These are phyloP conservation scores for Chlamydomonas eustigma DNA, from an alignment of 139 green algal species.

Conservation along the genomic window DNA sequence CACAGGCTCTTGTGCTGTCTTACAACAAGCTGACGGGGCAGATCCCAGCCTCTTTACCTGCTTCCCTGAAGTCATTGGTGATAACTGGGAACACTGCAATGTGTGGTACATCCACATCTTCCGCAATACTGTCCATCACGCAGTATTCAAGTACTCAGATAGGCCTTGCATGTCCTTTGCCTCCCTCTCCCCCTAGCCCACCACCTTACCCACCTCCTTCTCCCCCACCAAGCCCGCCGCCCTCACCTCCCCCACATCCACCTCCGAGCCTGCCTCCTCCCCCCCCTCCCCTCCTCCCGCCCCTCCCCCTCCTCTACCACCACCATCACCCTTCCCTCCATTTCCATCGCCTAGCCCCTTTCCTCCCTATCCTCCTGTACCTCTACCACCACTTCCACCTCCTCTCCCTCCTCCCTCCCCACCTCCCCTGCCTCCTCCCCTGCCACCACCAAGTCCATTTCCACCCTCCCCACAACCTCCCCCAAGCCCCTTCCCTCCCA, in stretches of 20 bases:
- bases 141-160: neutral
- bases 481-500: neutral
- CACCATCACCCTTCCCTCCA: neutral
- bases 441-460: neutral
- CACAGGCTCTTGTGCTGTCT: too few species aligned
- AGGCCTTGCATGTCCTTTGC: neutral
- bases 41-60: too few species aligned
- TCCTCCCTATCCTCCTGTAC: neutral
- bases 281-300: neutral
- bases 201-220: neutral
- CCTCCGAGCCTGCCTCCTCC: too few species aligned
- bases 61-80: conserved; percentile 1
- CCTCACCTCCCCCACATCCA: neutral
- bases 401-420: neutral
- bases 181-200: neutral
- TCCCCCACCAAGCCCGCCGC: neutral
- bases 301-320: too few species aligned
- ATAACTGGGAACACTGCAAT: conserved; percentile 2
- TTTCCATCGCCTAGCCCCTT: neutral
- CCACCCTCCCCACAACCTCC: neutral
- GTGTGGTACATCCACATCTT: conserved; percentile 1
- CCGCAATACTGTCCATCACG: neutral
- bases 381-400: neutral
- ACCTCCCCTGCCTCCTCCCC: neutral
- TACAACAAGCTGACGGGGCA: too few species aligned